phyloP scores from a whole-genome alignment of 257 asterid species.

The Nicotiana otophora region DNA sequence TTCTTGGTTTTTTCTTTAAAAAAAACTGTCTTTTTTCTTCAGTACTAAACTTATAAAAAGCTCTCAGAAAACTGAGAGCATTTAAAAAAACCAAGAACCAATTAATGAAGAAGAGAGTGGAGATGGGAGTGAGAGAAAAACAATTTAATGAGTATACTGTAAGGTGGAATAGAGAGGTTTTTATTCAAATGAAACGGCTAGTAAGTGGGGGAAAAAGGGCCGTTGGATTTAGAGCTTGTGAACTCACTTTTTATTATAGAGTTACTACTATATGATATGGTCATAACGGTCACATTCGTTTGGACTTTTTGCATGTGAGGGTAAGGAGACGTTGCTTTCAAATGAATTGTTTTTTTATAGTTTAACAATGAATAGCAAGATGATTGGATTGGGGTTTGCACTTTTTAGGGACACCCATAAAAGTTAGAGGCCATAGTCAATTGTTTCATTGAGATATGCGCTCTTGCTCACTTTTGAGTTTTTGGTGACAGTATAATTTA shows the following conservation, averaged over 20 bases:
- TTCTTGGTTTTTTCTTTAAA: not conserved
- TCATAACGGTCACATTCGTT: slow-evolving; percentile 53
- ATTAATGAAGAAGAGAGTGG: not conserved
- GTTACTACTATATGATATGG: not conserved
- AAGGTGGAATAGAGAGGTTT: not conserved
- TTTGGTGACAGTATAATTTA: not conserved
- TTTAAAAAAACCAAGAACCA: slow-evolving; percentile 3
- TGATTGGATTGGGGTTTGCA: not conserved
- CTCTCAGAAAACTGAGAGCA: not conserved
- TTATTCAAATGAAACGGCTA: slow-evolving; percentile 83
- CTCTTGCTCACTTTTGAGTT: not conserved
- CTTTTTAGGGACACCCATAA: not conserved
- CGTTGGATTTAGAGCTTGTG: slow-evolving; percentile 33
- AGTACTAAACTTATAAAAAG: not conserved
- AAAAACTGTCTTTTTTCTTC: not conserved
- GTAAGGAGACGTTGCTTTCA: slow-evolving; percentile 12
- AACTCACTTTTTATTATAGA: slow-evolving; percentile 15
- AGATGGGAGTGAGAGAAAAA: slow-evolving; percentile 12
- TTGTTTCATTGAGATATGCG: not conserved
- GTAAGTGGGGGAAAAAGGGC: slow-evolving; percentile 24
- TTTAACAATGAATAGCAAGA: not conserved
- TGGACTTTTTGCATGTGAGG: slow-evolving; percentile 34
- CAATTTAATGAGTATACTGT: slow-evolving; percentile 25
- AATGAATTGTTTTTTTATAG: slow-evolving; percentile 2
- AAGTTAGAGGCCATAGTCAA: not conserved